A percentile compares a stretch with the other conserved stretches of the same genome.
Evolutionary conservation across 345 rosid species (phyloP).

Genomic region (Leavenworthia alabamica): DNA sequence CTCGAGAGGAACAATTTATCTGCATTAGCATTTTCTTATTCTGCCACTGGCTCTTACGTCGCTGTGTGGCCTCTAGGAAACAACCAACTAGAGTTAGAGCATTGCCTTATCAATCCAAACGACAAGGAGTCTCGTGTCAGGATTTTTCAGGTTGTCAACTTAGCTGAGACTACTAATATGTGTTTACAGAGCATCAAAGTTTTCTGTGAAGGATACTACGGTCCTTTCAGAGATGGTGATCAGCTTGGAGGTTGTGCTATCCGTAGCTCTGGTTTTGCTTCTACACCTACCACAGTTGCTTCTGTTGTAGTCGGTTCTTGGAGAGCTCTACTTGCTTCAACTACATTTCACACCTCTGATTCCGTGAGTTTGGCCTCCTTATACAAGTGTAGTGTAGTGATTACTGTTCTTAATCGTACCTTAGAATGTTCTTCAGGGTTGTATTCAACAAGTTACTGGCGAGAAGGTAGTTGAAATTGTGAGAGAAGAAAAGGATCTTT

Average conservation of each 20-base stretch:
- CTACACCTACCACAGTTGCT: slow-evolving; percentile 53
- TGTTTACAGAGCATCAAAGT: slow-evolving; percentile 44
- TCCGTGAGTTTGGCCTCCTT: slow-evolving; percentile 17
- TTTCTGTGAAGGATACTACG: slow-evolving; percentile 77
- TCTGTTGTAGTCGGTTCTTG: slow-evolving; percentile 51
- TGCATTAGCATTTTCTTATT: slow-evolving; percentile 49
- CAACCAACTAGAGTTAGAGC: slow-evolving; percentile 55
- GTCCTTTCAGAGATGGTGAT: slow-evolving; percentile 83
- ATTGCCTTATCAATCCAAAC: slow-evolving; percentile 71
- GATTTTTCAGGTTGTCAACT: slow-evolving; percentile 46
- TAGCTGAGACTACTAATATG: slow-evolving; percentile 29
- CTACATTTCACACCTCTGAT: slow-evolving; percentile 37
- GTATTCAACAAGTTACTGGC: slow-evolving; percentile 42
- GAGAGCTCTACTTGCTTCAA: slow-evolving; percentile 45
- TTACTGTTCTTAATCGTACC: not conserved
- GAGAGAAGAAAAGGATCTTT: slow-evolving; percentile 47
- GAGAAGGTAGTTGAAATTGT: slow-evolving; percentile 34
- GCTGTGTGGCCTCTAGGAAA: slow-evolving; percentile 60
- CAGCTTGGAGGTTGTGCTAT: slow-evolving; percentile 85
- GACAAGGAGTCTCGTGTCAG: slow-evolving; percentile 82
- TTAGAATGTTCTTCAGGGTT: slow-evolving; percentile 33
- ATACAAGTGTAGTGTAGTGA: too few species aligned
- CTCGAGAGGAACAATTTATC: slow-evolving; percentile 43
- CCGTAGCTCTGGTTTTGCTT: slow-evolving; percentile 75
- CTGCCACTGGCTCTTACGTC: slow-evolving; percentile 63